Base-by-base conservation (phyloP, 108 stramenopile genomes). In the Conticribra weissflogii region DNA sequence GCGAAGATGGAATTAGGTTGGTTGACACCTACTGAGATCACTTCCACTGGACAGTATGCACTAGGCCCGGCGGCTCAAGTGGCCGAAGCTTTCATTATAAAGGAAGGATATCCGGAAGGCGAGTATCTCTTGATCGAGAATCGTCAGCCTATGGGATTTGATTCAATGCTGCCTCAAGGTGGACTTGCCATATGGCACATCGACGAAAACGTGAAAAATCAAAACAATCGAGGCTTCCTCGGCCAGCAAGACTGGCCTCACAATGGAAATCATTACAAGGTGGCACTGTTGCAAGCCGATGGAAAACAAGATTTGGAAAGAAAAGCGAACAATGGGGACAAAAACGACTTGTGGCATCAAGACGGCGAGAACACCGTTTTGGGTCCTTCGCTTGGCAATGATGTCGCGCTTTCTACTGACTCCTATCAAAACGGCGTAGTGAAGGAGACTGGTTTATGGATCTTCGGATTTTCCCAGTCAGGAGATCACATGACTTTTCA, bases 41-140 rank as follows among this genome's bases (percentile, higher is more conserved):
- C 54, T 12, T 16, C 63, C 2, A 59, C 57, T 47, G 86, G 85
- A 7, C 56, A 49, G 15, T 81, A 83, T 45, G 48, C 27, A 12
- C 22, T 88, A 15, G 66, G 51, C 1, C 45, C 72, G n/a, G 67
- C 79, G 41, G 34, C 61, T 33, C 63, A 51, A 22, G 62, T 59
- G 45, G 41, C 68, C 50, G 56, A 60, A 19, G 75, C 86, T 25
- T 88, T 81, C 47, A 57, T 58, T 17, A 85, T 90, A 29, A 23
- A 73, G 15, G 61, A 66, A 23, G 78, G 83, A 0, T 76, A 66
- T 70, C 59, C 68, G 1, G 60, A 61, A 22, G 83, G 76, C 30
- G 89, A 90, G 66, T 90, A 88, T 68, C 61, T 88, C 12, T 69
- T 90, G 36, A 82, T 90, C 8, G 89, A 90, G 66, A 90, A 88